These are phyloP conservation scores for Populus tremula DNA, from an alignment of 345 rosid genomes.

Conservation along the genomic window DNA sequence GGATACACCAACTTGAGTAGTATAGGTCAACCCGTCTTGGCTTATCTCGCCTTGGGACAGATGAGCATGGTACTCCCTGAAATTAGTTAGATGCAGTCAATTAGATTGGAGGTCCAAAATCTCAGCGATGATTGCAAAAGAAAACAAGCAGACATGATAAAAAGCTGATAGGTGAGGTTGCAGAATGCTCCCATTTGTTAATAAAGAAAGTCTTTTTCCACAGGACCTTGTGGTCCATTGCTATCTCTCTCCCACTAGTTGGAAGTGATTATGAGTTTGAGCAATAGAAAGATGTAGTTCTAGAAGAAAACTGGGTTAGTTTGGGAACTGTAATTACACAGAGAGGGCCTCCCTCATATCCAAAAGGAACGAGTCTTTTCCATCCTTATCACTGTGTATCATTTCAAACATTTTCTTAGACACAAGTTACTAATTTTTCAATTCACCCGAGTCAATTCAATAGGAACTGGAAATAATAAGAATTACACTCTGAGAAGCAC, in stretches of 20 bases:
- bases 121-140: not conserved
- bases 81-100: constrained; percentile 9
- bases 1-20: constrained; percentile 83
- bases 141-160: not conserved
- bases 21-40: constrained; percentile 68
- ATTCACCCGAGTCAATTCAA: not conserved
- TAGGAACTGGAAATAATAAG: not conserved
- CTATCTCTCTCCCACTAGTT: not conserved
- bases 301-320: not conserved
- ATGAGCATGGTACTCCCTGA: constrained; percentile 61
- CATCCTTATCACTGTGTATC: not conserved
- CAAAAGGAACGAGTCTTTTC: not conserved
- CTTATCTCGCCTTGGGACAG: constrained; percentile 48
- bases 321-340: not conserved
- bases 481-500: not conserved
- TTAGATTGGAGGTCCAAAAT: constrained; percentile 5
- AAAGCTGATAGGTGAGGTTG: not conserved
- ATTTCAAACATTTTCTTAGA: not conserved
- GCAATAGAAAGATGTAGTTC: not conserved
- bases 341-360: not conserved
- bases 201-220: not conserved
- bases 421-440: not conserved
- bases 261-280: not conserved
- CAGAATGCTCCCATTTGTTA: not conserved
- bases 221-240: not conserved